Conservation (phyloP, 2,329 filamentous ascomycete genomes). For the Beauveria asiatica region DNA sequence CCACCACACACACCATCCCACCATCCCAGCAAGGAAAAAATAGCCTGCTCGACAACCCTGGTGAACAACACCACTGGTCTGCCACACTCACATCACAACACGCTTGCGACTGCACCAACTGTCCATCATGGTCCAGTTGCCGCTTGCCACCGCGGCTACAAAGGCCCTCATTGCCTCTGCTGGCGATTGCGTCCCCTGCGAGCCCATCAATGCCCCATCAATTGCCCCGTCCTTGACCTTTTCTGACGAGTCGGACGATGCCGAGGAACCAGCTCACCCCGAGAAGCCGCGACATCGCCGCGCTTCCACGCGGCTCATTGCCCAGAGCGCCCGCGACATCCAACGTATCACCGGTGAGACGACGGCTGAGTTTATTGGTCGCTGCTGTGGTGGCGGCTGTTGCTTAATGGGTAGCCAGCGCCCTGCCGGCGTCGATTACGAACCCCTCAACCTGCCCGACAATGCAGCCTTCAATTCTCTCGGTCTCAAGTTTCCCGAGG, state of each 20-base stretch:
- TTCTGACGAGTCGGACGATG: conserved; percentile 53
- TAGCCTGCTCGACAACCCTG: neutral
- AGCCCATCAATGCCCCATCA: conserved; percentile 31
- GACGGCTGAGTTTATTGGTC: conserved; percentile 50
- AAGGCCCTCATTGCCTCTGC: conserved; percentile 32
- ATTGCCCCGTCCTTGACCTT: conserved; percentile 56
- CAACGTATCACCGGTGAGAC: conserved; percentile 57
- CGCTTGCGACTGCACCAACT: neutral
- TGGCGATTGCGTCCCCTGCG: conserved; percentile 35
- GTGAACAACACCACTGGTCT: neutral
- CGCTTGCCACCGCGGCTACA: conserved; percentile 19
- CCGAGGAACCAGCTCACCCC: conserved; percentile 39
- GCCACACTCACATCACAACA: neutral
- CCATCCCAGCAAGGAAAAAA: neutral
- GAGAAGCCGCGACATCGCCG: conserved; percentile 46
- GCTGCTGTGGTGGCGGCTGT: conserved; percentile 58
- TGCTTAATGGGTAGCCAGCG: conserved; percentile 44
- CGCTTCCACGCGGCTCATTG: conserved; percentile 61
- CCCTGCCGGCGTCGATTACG: conserved; percentile 40
- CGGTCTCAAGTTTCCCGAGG: conserved; percentile 59
- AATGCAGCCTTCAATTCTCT: conserved; percentile 80
- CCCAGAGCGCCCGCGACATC: conserved; percentile 53
- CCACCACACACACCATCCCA: conserved; percentile 7
- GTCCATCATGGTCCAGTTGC: conserved; percentile 24
- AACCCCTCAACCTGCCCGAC: conserved; percentile 54